Evolutionary conservation across 1,284 basidiomycete species (phyloP).

Genomic region (Leccinum solheimii): DNA sequence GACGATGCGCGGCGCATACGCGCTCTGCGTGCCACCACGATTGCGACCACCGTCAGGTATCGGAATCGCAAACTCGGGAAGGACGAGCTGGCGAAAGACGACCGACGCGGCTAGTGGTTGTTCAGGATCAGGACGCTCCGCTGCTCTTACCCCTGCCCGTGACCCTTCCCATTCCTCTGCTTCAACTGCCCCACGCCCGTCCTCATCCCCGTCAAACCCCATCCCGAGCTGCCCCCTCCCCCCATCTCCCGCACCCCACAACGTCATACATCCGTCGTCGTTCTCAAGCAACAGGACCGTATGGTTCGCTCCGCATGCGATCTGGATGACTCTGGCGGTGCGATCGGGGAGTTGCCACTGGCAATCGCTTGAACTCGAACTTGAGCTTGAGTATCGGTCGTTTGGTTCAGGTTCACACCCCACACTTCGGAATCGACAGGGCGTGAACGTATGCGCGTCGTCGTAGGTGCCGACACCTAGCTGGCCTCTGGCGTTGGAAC

Average conservation of each 20-base stretch:
- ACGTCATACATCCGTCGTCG: conserved; percentile 32
- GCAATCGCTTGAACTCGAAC: conserved; percentile 4
- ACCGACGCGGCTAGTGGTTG: not conserved
- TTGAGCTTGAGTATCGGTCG: not conserved
- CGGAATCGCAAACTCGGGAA: not conserved
- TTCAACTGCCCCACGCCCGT: not conserved
- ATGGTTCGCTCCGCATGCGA: conserved; percentile 38
- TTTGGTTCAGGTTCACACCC: not conserved
- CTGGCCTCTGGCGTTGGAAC: conserved; percentile 37
- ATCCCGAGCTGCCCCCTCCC: conserved; percentile 55
- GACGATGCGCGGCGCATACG: conserved; percentile 30
- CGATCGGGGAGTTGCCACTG: conserved; percentile 7
- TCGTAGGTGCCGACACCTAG: conserved; percentile 31
- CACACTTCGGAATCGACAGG: conserved; percentile 15
- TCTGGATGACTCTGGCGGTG: conserved; percentile 14
- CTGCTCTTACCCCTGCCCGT: not conserved
- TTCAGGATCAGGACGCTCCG: not conserved
- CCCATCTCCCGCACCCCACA: conserved; percentile 74
- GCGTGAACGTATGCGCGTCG: conserved; percentile 29
- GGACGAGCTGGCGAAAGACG: conserved; percentile 48
- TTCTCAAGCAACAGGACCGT: conserved; percentile 27
- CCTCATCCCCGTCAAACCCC: not conserved
- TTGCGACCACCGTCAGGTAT: not conserved
- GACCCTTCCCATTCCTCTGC: not conserved
- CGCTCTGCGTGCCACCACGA: not conserved